Percentiles rank a stretch among this genome's conserved stretches.
phyloP scores from a whole-genome alignment of 371 early-diverging fungal species.

The Blakeslea trispora region DNA sequence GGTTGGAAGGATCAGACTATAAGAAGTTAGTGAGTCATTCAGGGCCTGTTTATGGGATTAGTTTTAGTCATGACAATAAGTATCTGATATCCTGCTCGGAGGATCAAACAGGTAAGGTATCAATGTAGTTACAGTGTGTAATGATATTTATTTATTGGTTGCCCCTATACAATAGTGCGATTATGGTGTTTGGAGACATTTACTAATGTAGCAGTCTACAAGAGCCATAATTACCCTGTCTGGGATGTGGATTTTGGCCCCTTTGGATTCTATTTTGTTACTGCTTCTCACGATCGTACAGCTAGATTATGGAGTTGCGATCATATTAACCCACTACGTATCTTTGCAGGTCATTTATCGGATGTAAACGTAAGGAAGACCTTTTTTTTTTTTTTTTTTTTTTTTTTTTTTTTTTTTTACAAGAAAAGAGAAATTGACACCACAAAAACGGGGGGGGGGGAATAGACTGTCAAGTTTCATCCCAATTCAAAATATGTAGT shows the following conservation, averaged over 20 bases:
- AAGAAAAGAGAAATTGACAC: too few species aligned
- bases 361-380: conserved; percentile 90
- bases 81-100: conserved; percentile 94
- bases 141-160: too few species aligned
- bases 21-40: conserved; percentile 93
- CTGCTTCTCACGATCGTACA: conserved; percentile 96
- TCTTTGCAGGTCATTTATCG: conserved; percentile 97
- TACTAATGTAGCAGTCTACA: conserved; percentile 91
- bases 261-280: conserved; percentile 96
- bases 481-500: conserved; percentile 98
- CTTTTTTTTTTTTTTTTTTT: too few species aligned
- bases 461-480: conserved; percentile 92
- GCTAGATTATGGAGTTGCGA: conserved; percentile 97
- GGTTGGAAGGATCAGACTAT: conserved; percentile 46
- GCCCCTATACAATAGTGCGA: too few species aligned
- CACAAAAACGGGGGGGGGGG: too few species aligned
- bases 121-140: background rate
- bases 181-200: conserved; percentile 95
- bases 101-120: conserved; percentile 87
- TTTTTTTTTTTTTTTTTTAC: too few species aligned
- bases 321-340: conserved; percentile 92
- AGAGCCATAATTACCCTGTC: conserved; percentile 98
- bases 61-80: conserved; percentile 88
- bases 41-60: conserved; percentile 94
- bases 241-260: conserved; percentile 96